These are phyloP conservation scores for Chrysanthemum makinoi DNA, from an alignment of 129 eudicot species.

Conservation along the genomic window DNA sequence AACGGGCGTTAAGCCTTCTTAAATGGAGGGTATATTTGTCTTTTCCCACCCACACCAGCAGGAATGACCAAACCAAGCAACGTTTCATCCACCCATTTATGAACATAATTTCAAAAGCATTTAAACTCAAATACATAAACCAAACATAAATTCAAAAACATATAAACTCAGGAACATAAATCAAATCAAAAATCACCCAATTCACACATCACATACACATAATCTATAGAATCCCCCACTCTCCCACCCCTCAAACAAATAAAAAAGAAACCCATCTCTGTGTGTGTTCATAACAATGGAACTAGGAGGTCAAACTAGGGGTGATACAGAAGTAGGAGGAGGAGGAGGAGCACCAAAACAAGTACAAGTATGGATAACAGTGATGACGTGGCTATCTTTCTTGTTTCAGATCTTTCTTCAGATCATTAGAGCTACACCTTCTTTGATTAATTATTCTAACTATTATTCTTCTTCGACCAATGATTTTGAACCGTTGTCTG, in stretches of 20 bases:
- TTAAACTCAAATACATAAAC: no score
- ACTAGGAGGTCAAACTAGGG: slow-evolving; percentile 46
- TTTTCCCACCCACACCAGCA: no score
- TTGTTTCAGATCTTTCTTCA: slow-evolving; percentile 94
- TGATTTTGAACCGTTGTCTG: slow-evolving; percentile 77
- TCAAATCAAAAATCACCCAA: no score
- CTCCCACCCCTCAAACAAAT: not conserved
- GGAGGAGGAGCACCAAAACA: slow-evolving; percentile 66
- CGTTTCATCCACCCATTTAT: no score
- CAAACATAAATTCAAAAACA: no score
- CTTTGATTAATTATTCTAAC: slow-evolving; percentile 50
- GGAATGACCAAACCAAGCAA: no score
- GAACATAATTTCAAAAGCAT: no score
- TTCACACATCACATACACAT: no score
- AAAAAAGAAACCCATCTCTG: not conserved
- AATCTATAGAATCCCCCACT: no score
- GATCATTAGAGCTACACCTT: slow-evolving; percentile 89
- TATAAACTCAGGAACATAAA: no score
- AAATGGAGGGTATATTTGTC: no score
- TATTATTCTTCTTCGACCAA: slow-evolving; percentile 38
- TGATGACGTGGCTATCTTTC: slow-evolving; percentile 82
- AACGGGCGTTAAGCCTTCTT: no score
- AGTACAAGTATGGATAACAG: slow-evolving; percentile 79
- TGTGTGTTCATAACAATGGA: slow-evolving; percentile 57
- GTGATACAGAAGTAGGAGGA: slow-evolving; percentile 28